Base-by-base conservation (phyloP, 768 basidiomycete genomes). In the Russula abietina region DNA sequence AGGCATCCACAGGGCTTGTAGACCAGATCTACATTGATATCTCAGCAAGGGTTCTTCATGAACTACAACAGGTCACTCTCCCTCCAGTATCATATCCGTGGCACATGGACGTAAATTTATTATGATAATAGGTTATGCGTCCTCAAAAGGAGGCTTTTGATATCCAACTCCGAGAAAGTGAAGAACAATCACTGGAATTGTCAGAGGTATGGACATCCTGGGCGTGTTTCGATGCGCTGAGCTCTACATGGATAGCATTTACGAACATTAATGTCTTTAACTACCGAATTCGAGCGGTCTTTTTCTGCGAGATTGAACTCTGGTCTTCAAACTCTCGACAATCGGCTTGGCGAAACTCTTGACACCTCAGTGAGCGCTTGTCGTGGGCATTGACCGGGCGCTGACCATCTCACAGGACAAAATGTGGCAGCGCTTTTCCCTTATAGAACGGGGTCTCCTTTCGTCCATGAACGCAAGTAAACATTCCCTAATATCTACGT, bases 1-100 rank as follows among this genome's bases (percentile, higher is more conserved):
- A 60, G 36, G 48, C 39, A 6, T 59, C 58, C 9, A 41, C 63
- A 8, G 32, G 39, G 16, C 41, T 64, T 36, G 33, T 24, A 3
- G 58, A 64, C n/a, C 55, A n/a, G 48, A 60, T 64, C 16, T 60
- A 50, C 26, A n/a, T 9, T 28, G 54, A 60, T 52, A 50, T 64
- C 39, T 12, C 63, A 3, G 54, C 55, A 32, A 55, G 32, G 9
- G 39, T 64, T 22, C 48, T 60, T 24, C 45, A 60, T 24, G 63
- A 64, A 24, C 32, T 60, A 16, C 63, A 51, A 24, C 54, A 60
- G 59, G 62, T 64, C 19, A 62, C 22, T 52, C 33, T 6, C 45
- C 33, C 24, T 22, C 26, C 19, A 17, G 32, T 16, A 10, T 11
- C 45, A 26, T 43, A 46, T 19, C 41, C 43, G 11, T 24, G 43